Evolutionary conservation across 805 yeast species (phyloP).

Genomic region (Nakazawaea ambrosiae): DNA sequence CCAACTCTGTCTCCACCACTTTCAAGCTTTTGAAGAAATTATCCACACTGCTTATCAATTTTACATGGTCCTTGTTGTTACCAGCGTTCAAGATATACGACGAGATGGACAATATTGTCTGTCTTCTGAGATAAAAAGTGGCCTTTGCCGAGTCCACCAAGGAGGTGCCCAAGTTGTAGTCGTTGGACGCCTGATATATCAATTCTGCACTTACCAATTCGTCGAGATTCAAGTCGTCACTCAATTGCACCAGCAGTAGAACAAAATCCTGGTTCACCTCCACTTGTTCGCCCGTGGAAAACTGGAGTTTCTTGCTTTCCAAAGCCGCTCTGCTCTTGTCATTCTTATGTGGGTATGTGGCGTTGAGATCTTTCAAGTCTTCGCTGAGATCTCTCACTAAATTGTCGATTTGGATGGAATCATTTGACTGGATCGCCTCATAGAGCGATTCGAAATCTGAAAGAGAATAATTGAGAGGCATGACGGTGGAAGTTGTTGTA

Average conservation of each 20-base stretch:
- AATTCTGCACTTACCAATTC: conserved; percentile 72
- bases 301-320: conserved; percentile 37
- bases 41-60: conserved; percentile 21
- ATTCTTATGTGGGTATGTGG: conserved; percentile 33
- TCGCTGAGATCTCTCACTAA: conserved; percentile 27
- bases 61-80: conserved; percentile 5
- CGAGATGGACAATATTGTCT: conserved; percentile 64
- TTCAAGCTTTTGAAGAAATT: conserved; percentile 49
- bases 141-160: conserved; percentile 59
- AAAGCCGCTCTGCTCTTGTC: conserved; percentile 38
- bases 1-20: conserved; percentile 49
- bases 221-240: conserved; percentile 68
- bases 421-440: conserved; percentile 26
- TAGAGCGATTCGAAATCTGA: conserved; percentile 31
- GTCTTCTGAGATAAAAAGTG: conserved; percentile 61
- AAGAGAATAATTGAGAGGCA: conserved; percentile 23
- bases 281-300: conserved; percentile 52
- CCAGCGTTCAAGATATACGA: conserved; percentile 28
- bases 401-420: conserved; percentile 12
- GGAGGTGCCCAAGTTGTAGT: conserved; percentile 36
- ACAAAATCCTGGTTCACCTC: conserved; percentile 62
- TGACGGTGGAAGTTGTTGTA: background rate
- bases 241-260: conserved; percentile 44
- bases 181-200: conserved; percentile 39
- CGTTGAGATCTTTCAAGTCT: conserved; percentile 38